Evolutionary conservation across 345 rosid genomes (phyloP).

Genomic region (Aegle marmelos): DNA sequence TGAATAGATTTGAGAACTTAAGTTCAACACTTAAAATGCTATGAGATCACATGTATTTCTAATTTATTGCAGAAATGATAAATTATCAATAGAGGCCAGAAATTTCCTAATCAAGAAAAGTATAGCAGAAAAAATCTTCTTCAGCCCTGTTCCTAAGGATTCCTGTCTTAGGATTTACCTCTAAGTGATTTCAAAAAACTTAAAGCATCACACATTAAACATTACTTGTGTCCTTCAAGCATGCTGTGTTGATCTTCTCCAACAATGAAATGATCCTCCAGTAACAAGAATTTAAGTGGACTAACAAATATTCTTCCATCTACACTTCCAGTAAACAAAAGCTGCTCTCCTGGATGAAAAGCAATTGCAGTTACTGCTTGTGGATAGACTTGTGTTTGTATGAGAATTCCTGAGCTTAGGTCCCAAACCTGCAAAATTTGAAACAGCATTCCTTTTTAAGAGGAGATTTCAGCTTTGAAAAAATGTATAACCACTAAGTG

Average conservation of each 20-base stretch:
- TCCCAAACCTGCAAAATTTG: conserved; percentile 43
- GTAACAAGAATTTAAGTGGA: conserved; percentile 23
- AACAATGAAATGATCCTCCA: conserved; percentile 29
- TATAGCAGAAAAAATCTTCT: background rate
- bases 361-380: conserved; percentile 37
- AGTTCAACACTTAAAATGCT: background rate
- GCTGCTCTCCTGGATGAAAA: conserved; percentile 37
- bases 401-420: conserved; percentile 33
- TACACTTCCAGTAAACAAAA: conserved; percentile 35
- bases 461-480: background rate
- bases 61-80: background rate
- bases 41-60: background rate
- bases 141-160: background rate
- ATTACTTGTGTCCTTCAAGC: conserved; percentile 61
- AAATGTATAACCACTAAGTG: background rate
- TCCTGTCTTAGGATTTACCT: background rate
- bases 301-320: conserved; percentile 48
- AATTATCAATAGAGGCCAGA: background rate
- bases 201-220: conserved; percentile 43
- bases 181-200: conserved; percentile 19
- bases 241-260: conserved; percentile 26
- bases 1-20: background rate
- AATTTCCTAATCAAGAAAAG: background rate
- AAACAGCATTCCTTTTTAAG: background rate
- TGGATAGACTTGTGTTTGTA: conserved; percentile 38